Percentiles rank a stretch among this genome's conserved stretches.
Evolutionary conservation across 2,329 filamentous ascomycete genomes (phyloP).

Genomic region (Juglanconis oblonga): DNA sequence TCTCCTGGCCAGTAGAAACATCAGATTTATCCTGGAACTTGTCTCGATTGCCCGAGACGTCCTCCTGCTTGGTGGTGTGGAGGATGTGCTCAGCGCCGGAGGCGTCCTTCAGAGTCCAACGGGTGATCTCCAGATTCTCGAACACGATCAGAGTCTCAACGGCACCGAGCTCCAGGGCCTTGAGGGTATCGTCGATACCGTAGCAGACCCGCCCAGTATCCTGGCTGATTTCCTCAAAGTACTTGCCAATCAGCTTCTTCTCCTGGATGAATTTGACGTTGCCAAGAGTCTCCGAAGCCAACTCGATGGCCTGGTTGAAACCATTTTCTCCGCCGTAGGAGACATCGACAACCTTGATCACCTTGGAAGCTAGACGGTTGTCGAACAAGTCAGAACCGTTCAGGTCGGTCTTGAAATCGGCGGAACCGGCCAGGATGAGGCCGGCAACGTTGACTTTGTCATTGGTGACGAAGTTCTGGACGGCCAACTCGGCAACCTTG

Average conservation of each 20-base stretch:
- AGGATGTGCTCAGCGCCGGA: conserved; percentile 70
- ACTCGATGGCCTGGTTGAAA: conserved; percentile 98
- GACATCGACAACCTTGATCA: conserved; percentile 99
- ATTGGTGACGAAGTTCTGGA: conserved; percentile 97
- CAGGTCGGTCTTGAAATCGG: conserved; percentile 99
- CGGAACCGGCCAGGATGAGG: conserved; percentile 91
- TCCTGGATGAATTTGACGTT: conserved; percentile 99
- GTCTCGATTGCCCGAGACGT: conserved; percentile 64
- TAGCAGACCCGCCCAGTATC: conserved; percentile 97
- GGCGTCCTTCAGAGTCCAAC: conserved; percentile 83
- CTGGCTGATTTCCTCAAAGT: conserved; percentile 98
- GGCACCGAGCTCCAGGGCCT: conserved; percentile 92
- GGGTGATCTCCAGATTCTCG: conserved; percentile 92
- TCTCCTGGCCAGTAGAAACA: conserved; percentile 76
- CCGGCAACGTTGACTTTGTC: conserved; percentile 99
- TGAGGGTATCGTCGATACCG: conserved; percentile 95
- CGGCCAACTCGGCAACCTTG: conserved; percentile 95
- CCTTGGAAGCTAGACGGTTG: conserved; percentile 83
- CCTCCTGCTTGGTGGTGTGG: conserved; percentile 85
- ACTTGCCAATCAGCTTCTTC: conserved; percentile 98
- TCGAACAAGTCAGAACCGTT: conserved; percentile 98
- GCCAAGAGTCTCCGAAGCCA: conserved; percentile 90
- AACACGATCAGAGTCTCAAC: conserved; percentile 94
- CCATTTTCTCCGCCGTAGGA: conserved; percentile 99
- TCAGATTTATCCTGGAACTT: conserved; percentile 87